Percentiles rank a stretch among this genome's conserved stretches.
Conservation (phyloP, 257 asterid species). For the Ligustrum vulgare region DNA sequence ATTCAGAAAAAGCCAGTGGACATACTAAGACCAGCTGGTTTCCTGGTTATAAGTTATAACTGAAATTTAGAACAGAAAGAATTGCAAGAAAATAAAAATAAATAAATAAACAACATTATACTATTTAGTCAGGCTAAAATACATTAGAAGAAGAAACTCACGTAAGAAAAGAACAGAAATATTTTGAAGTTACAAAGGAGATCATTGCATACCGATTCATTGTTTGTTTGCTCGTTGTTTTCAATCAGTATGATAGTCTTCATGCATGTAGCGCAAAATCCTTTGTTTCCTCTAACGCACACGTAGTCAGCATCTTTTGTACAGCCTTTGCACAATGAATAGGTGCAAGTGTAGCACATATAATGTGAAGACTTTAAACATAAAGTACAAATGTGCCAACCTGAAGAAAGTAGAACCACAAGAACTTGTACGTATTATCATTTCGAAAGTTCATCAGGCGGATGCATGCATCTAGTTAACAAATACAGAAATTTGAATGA, state of each 20-base stretch:
- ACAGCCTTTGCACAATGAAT: slow-evolving; percentile 92
- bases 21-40: slow-evolving; percentile 4
- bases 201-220: slow-evolving; percentile 58
- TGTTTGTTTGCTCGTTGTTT: slow-evolving; percentile 66
- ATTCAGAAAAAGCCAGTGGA: slow-evolving; percentile 1
- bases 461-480: background rate
- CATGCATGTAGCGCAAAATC: slow-evolving; percentile 93
- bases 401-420: slow-evolving; percentile 49
- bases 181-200: slow-evolving; percentile 12
- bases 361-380: slow-evolving; percentile 74
- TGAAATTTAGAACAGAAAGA: background rate
- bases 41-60: background rate
- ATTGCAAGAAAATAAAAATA: background rate
- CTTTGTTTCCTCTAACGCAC: slow-evolving; percentile 75
- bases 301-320: slow-evolving; percentile 65
- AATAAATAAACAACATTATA: background rate
- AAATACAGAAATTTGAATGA: background rate
- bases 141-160: slow-evolving; percentile 6
- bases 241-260: slow-evolving; percentile 81
- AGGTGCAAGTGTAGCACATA: slow-evolving; percentile 92
- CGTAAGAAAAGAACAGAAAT: slow-evolving; percentile 7
- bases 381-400: slow-evolving; percentile 98
- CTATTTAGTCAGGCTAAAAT: background rate
- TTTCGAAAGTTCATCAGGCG: slow-evolving; percentile 7
- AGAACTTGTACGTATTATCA: slow-evolving; percentile 22